Percentiles rank a stretch among this genome's conserved stretches.
These are phyloP conservation scores for Phytopythium boreale DNA, from an alignment of 352 stramenopile species.

Conservation along the genomic window DNA sequence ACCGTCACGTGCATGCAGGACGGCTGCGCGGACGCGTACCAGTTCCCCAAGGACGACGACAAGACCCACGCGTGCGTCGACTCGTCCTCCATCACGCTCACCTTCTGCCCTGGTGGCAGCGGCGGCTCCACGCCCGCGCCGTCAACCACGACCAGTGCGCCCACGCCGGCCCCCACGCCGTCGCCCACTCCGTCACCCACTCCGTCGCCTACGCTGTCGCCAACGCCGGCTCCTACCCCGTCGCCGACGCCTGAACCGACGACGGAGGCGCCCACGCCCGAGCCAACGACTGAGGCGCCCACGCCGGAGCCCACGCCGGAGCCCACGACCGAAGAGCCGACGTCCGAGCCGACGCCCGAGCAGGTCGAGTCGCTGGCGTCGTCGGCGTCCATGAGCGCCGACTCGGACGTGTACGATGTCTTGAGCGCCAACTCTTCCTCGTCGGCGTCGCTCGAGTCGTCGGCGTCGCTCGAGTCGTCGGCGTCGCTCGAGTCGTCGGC, in stretches of 20 bases:
- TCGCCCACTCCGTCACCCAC: slow-evolving; percentile 2
- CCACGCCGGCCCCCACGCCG: slow-evolving; percentile 13
- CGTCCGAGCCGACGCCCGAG: not conserved
- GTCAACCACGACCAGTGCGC: slow-evolving; percentile 13
- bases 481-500: slow-evolving; percentile 2
- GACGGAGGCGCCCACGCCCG: slow-evolving; percentile 1
- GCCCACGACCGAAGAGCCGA: not conserved
- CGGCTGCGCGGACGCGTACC: slow-evolving; percentile 36
- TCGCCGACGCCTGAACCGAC: slow-evolving; percentile 13
- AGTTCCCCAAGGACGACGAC: slow-evolving; percentile 44
- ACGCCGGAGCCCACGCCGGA: slow-evolving; percentile 9
- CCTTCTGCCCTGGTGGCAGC: slow-evolving; percentile 35
- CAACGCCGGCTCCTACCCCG: slow-evolving; percentile 13
- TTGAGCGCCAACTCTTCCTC: slow-evolving; percentile 3
- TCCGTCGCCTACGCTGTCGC: slow-evolving; percentile 7
- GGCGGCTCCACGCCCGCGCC: slow-evolving; percentile 14
- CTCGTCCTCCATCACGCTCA: slow-evolving; percentile 33
- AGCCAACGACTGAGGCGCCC: slow-evolving; percentile 3
- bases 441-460: slow-evolving; percentile 7
- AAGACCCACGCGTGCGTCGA: slow-evolving; percentile 53
- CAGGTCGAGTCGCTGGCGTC: not conserved
- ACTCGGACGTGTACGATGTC: not conserved
- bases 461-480: not conserved
- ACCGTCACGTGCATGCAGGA: slow-evolving; percentile 27
- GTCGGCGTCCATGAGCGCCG: slow-evolving; percentile 8